Evolutionary conservation across 768 basidiomycete genomes (phyloP).

Genomic region (Hemileccinum impolitum): DNA sequence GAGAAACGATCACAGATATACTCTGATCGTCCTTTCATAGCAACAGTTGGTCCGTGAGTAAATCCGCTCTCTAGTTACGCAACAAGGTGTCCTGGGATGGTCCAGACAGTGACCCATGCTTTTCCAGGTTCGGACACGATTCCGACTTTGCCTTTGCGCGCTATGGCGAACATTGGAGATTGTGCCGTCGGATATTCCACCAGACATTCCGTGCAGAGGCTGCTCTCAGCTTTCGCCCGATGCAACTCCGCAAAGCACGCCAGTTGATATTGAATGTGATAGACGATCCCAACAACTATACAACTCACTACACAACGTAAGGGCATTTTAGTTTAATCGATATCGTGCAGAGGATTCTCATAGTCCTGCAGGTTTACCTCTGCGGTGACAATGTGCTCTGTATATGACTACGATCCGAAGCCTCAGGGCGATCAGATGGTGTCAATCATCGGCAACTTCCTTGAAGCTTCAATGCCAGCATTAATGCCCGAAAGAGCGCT

Average conservation of each 20-base stretch:
- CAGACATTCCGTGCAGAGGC: conserved; percentile 8
- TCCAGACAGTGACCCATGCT: not conserved
- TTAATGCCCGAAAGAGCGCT: not conserved
- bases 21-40: conserved; percentile 45
- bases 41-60: conserved; percentile 16
- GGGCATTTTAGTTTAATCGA: not conserved
- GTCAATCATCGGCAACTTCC: not conserved
- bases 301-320: conserved; percentile 10
- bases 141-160: conserved; percentile 6
- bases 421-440: not conserved
- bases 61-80: not conserved
- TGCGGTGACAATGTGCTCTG: not conserved
- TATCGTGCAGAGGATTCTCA: not conserved
- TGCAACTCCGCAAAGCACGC: conserved; percentile 7
- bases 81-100: not conserved
- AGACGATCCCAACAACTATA: conserved; percentile 3
- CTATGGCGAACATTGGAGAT: conserved; percentile 12
- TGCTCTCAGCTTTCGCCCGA: conserved; percentile 3
- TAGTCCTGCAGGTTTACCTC: not conserved
- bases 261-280: conserved; percentile 7
- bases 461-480: not conserved
- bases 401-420: not conserved
- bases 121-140: conserved; percentile 16
- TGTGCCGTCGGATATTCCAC: conserved; percentile 17
- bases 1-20: conserved; percentile 46